A percentile compares a stretch with the other conserved stretches of the same genome.
Conservation (phyloP, 306 rosid genomes). For the Biancaea sappan region DNA sequence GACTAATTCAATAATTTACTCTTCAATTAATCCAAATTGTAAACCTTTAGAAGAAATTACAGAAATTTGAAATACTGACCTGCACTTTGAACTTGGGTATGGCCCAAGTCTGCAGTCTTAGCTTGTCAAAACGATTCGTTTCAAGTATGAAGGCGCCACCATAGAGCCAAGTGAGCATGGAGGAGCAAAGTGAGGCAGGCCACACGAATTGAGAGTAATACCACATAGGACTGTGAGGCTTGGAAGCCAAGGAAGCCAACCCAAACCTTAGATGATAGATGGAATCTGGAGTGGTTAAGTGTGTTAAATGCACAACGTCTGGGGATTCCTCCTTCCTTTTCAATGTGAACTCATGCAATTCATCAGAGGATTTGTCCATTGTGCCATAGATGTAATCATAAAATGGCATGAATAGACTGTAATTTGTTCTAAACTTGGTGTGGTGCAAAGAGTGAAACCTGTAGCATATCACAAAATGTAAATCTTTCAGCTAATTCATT, state of each 20-base stretch:
- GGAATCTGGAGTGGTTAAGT: constrained; percentile 46
- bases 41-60: too few relatives aligned
- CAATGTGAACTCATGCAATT: constrained; percentile 30
- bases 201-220: constrained; percentile 35
- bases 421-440: constrained; percentile 52
- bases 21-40: too few relatives aligned
- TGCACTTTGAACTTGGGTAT: constrained; percentile 45
- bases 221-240: constrained; percentile 37
- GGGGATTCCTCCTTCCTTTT: constrained; percentile 32
- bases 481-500: too few relatives aligned
- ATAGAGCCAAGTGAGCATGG: constrained; percentile 24
- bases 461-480: background rate
- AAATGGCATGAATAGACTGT: constrained; percentile 48
- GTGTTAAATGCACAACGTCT: constrained; percentile 44
- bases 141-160: constrained; percentile 36
- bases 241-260: constrained; percentile 45
- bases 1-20: too few relatives aligned
- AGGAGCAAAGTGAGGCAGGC: constrained; percentile 41
- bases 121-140: constrained; percentile 35
- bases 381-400: constrained; percentile 49
- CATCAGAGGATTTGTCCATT: constrained; percentile 38
- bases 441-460: constrained; percentile 56
- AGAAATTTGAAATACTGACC: constrained; percentile 22
- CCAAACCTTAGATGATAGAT: constrained; percentile 46
- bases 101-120: constrained; percentile 45